phyloP scores from a whole-genome alignment of 1,284 basidiomycete species.

The Leccinum fuscescens region DNA sequence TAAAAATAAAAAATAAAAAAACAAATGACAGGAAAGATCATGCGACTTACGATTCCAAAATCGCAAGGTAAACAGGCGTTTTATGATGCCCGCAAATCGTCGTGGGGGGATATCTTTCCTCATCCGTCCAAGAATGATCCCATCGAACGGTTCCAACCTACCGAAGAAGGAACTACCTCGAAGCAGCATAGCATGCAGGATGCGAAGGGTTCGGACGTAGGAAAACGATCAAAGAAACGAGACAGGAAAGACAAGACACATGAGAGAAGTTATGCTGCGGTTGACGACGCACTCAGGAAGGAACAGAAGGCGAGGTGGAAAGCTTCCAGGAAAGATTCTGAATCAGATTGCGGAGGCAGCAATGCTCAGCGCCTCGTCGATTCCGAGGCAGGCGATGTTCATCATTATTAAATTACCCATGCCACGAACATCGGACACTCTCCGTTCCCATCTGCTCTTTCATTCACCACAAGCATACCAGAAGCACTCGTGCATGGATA shows the following conservation, averaged over 20 bases:
- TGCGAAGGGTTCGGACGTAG: constrained; percentile 50
- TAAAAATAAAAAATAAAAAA: neutral
- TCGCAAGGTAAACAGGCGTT: constrained; percentile 93
- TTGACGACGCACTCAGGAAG: constrained; percentile 31
- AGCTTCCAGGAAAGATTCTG: constrained; percentile 27
- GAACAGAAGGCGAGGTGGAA: constrained; percentile 40
- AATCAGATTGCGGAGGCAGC: constrained; percentile 4
- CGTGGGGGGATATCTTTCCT: constrained; percentile 95
- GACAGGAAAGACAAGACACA: constrained; percentile 26
- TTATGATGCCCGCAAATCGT: constrained; percentile 91
- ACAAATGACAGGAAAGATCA: constrained; percentile 69
- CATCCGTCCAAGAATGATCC: constrained; percentile 76
- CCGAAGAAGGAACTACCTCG: constrained; percentile 28
- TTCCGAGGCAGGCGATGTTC: constrained; percentile 1
- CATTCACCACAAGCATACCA: neutral
- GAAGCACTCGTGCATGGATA: neutral
- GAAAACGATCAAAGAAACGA: constrained; percentile 47
- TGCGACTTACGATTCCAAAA: constrained; percentile 87
- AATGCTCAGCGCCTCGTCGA: constrained; percentile 10
- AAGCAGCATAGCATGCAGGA: constrained; percentile 12
- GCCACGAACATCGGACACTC: neutral
- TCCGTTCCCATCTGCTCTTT: neutral
- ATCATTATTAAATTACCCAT: constrained; percentile 8
- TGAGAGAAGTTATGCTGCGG: constrained; percentile 39
- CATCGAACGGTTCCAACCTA: constrained; percentile 56